Evolutionary conservation across 2,329 filamentous ascomycete genomes (phyloP).

Genomic region (Fusarium metavorans): DNA sequence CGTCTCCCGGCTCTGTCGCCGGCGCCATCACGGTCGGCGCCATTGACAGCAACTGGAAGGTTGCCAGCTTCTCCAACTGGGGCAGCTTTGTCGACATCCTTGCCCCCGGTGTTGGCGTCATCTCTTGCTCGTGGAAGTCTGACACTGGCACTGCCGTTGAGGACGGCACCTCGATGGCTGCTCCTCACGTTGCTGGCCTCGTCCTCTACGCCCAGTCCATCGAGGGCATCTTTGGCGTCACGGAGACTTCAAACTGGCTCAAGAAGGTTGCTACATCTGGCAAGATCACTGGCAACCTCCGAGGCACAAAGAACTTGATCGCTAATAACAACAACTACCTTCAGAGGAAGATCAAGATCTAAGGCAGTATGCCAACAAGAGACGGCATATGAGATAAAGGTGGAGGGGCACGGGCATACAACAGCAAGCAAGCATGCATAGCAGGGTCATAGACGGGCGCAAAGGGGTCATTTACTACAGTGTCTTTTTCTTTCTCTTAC

Average conservation of each 20-base stretch:
- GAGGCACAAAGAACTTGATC: slow-evolving; percentile 58
- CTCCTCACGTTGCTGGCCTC: slow-evolving; percentile 71
- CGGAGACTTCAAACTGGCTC: slow-evolving; percentile 55
- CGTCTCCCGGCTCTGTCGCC: slow-evolving; percentile 48
- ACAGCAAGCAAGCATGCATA: background rate
- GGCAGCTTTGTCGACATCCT: slow-evolving; percentile 62
- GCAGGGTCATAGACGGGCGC: background rate
- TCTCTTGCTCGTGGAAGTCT: slow-evolving; percentile 61
- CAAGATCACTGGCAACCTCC: slow-evolving; percentile 52
- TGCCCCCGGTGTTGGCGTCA: slow-evolving; percentile 60
- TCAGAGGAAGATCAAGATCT: slow-evolving; percentile 22
- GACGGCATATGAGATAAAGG: background rate
- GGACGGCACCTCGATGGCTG: slow-evolving; percentile 73
- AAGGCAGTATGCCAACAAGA: background rate
- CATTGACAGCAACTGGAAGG: slow-evolving; percentile 52
- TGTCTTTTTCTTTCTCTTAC: background rate
- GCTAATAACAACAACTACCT: slow-evolving; percentile 60
- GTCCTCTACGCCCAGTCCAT: slow-evolving; percentile 62
- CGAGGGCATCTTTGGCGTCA: slow-evolving; percentile 49
- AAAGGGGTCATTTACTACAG: background rate
- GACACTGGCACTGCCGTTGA: slow-evolving; percentile 58
- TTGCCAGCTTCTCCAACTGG: slow-evolving; percentile 64
- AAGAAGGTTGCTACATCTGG: slow-evolving; percentile 54
- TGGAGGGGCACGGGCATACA: background rate
- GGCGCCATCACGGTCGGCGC: slow-evolving; percentile 50